phyloP scores from a whole-genome alignment of 768 basidiomycete genomes.

The Serendipita sp. region DNA sequence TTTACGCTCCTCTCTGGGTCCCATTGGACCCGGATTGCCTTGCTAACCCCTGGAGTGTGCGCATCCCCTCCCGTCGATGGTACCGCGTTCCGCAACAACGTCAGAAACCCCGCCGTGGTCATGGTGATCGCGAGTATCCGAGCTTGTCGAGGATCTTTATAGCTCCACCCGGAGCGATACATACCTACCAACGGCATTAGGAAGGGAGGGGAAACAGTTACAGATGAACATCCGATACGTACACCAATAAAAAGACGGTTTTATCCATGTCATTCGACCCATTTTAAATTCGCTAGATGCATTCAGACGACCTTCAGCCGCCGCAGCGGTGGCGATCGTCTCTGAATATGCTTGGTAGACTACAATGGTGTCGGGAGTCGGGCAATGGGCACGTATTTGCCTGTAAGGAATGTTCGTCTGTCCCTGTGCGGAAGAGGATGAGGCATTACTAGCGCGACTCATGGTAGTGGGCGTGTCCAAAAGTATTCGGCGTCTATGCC shows the following conservation, averaged over 20 bases:
- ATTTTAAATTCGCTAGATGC: neutral
- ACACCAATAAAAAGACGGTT: slow-evolving; percentile 2
- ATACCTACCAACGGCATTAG: neutral
- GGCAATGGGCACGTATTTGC: neutral
- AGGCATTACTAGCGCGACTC: no score
- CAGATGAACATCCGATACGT: neutral
- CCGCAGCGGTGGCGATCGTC: neutral
- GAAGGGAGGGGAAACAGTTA: no score
- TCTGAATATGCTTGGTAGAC: neutral
- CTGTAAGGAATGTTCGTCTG: neutral
- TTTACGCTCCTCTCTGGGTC: neutral
- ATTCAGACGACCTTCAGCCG: neutral
- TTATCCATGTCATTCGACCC: neutral
- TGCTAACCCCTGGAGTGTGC: no score
- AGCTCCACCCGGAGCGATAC: slow-evolving; percentile 2
- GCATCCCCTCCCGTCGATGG: neutral
- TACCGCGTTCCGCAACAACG: neutral
- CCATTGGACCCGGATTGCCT: neutral
- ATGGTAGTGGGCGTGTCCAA: no score
- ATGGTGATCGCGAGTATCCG: neutral
- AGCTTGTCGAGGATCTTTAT: neutral
- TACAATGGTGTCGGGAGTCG: neutral
- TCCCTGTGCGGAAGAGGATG: no score
- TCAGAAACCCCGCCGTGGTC: neutral
- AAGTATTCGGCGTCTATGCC: neutral